phyloP scores from a whole-genome alignment of 139 green algal genomes.

The Medakamo hakoo region DNA sequence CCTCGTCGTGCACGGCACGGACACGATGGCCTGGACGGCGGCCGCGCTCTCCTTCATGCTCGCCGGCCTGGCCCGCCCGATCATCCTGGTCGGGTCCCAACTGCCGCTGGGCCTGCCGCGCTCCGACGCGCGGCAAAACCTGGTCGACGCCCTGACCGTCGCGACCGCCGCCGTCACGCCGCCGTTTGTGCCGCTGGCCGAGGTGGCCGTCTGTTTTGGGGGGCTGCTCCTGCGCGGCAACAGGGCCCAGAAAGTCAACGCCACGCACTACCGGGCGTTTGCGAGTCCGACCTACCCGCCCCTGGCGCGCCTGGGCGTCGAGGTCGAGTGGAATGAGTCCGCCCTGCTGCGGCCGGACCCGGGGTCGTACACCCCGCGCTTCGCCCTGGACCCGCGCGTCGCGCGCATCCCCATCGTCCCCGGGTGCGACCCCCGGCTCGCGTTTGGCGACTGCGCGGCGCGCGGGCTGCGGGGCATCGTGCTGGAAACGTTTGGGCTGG shows the following conservation, averaged over 20 bases:
- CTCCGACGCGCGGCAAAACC: slow-evolving; percentile 74
- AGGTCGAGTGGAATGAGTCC: slow-evolving; percentile 37
- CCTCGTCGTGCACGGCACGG: slow-evolving; percentile 51
- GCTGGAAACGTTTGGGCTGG: slow-evolving; percentile 79
- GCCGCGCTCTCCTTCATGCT: slow-evolving; percentile 76
- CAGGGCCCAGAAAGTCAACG: slow-evolving; percentile 50
- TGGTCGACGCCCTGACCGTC: slow-evolving; percentile 59
- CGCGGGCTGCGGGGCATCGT: slow-evolving; percentile 57
- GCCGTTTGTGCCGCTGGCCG: slow-evolving; percentile 19
- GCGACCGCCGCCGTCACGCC: slow-evolving; percentile 42
- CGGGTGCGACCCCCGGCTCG: slow-evolving; percentile 44
- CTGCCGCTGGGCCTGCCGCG: slow-evolving; percentile 65
- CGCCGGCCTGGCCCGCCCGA: slow-evolving; percentile 22
- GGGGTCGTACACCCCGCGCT: slow-evolving; percentile 56
- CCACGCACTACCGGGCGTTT: slow-evolving; percentile 41
- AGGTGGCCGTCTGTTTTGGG: slow-evolving; percentile 83
- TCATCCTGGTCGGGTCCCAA: slow-evolving; percentile 41
- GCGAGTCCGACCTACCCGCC: slow-evolving; percentile 47
- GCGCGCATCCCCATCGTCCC: slow-evolving; percentile 71
- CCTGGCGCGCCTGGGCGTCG: slow-evolving; percentile 68
- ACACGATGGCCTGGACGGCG: slow-evolving; percentile 83
- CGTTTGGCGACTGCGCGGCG: slow-evolving; percentile 60
- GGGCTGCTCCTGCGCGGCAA: slow-evolving; percentile 78
- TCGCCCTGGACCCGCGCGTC: slow-evolving; percentile 56
- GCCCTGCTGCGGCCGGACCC: slow-evolving; percentile 32